Percentiles rank a stretch among this genome's conserved stretches.
Conservation (phyloP, 176 grass and related monocot species). For the maize (Zea mays) region Zm-B73-REFERENCE-NAM-5.0 NC_050102.1:176126001-176126500, state of each 20-base stretch:
- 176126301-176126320: slow-evolving; percentile 18
- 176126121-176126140: too few relatives aligned
- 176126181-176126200: neutral
- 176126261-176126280: neutral
- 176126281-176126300: neutral
- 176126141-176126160: too few relatives aligned
- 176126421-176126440: slow-evolving; percentile 13
- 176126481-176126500: neutral
- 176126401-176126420: slow-evolving; percentile 6
- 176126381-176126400: slow-evolving; percentile 23
- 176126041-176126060: too few relatives aligned
- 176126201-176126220: neutral
- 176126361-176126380: neutral
- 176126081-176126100: too few relatives aligned
- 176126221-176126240: slow-evolving; percentile 30
- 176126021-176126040: too few relatives aligned
- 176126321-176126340: slow-evolving; percentile 38
- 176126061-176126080: too few relatives aligned
- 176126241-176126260: slow-evolving; percentile 15
- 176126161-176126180: neutral
- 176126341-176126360: neutral
- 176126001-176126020: too few relatives aligned
- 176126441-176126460: slow-evolving; percentile 46
- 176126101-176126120: too few relatives aligned
- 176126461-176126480: neutral